Conservation (phyloP, 257 asterid genomes). For the Plectranthus barbatus region DNA sequence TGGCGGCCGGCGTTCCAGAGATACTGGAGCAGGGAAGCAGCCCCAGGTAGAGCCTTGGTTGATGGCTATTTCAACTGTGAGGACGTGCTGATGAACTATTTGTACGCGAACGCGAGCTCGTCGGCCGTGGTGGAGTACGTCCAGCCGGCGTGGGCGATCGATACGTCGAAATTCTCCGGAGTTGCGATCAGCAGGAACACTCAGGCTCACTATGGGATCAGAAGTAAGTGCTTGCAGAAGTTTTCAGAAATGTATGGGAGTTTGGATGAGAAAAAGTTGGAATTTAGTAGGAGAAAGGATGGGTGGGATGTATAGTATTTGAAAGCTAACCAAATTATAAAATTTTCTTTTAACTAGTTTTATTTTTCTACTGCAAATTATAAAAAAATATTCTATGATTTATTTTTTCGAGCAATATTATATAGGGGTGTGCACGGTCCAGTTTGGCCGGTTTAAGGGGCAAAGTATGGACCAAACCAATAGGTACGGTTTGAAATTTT, state of each 20-base stretch:
- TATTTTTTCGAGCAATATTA: too few species aligned
- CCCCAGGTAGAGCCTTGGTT: slow-evolving; percentile 50
- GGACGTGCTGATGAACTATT: slow-evolving; percentile 81
- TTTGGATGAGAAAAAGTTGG: slow-evolving; percentile 45
- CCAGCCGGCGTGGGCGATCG: slow-evolving; percentile 66
- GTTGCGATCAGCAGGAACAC: slow-evolving; percentile 82
- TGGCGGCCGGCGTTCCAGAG: slow-evolving; percentile 49
- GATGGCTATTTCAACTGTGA: slow-evolving; percentile 73
- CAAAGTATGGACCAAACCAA: too few species aligned
- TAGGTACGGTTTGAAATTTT: too few species aligned
- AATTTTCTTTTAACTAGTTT: background rate
- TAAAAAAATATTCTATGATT: too few species aligned
- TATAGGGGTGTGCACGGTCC: too few species aligned
- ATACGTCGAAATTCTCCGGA: slow-evolving; percentile 71
- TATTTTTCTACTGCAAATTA: too few species aligned
- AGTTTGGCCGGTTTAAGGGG: too few species aligned
- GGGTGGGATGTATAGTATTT: slow-evolving; percentile 88
- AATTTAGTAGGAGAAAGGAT: slow-evolving; percentile 57
- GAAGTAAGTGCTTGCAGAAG: slow-evolving; percentile 49
- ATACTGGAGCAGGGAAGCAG: slow-evolving; percentile 76
- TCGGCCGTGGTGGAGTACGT: slow-evolving; percentile 57
- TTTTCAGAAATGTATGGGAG: slow-evolving; percentile 72
- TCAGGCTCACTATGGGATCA: slow-evolving; percentile 53
- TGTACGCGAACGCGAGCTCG: slow-evolving; percentile 78
- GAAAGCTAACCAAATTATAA: background rate